Evolutionary conservation across 768 basidiomycete genomes (phyloP).

Genomic region (Suillus ampliporus): DNA sequence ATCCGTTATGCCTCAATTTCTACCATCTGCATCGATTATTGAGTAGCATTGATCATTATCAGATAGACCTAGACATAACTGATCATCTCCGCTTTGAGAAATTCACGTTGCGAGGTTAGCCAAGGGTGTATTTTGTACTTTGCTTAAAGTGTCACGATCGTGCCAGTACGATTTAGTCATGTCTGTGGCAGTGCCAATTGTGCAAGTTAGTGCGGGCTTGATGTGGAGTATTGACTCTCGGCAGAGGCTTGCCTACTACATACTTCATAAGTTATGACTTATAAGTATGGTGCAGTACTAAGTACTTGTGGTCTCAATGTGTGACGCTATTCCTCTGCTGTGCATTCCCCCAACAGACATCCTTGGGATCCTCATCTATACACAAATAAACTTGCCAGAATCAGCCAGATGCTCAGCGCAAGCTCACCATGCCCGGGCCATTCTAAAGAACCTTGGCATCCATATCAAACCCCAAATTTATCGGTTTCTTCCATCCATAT

Average conservation of each 20-base stretch:
- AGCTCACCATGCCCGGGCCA: slow-evolving; percentile 23
- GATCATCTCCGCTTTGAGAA: slow-evolving; percentile 6
- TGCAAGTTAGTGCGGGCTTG: background rate
- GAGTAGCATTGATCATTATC: slow-evolving; percentile 3
- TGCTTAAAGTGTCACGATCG: too few relatives aligned
- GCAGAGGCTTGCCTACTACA: background rate
- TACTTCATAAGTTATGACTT: too few relatives aligned
- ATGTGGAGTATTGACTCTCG: background rate
- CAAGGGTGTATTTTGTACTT: too few relatives aligned
- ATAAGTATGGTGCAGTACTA: too few relatives aligned
- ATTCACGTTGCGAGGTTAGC: too few relatives aligned
- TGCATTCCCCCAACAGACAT: slow-evolving; percentile 21
- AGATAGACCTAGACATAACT: slow-evolving; percentile 1
- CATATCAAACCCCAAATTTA: slow-evolving; percentile 40
- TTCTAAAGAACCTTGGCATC: slow-evolving; percentile 27
- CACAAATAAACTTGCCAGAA: slow-evolving; percentile 25
- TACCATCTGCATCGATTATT: background rate
- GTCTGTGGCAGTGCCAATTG: background rate
- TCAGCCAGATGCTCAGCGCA: slow-evolving; percentile 27
- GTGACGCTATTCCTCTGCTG: slow-evolving; percentile 13
- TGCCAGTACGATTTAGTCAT: too few relatives aligned
- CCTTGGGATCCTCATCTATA: slow-evolving; percentile 26
- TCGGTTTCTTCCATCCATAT: slow-evolving; percentile 96
- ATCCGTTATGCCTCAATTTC: background rate
- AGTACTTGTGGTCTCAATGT: background rate